Conservation (phyloP, 345 rosid genomes). For the Pseudoturritis turrita region DNA sequence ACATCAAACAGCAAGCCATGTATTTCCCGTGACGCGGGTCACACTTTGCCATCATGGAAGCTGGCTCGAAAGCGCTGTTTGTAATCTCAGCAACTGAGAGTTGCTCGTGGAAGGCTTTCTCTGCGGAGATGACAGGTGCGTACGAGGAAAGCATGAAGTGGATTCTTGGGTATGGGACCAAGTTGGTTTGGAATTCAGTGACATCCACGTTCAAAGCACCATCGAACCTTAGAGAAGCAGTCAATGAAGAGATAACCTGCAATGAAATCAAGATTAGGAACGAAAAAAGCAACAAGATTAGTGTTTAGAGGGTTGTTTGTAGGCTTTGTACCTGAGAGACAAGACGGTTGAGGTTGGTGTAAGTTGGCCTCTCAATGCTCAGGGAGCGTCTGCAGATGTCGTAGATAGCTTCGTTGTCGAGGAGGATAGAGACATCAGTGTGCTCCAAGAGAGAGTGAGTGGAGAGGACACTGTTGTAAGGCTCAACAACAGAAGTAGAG, state of each 20-base stretch:
- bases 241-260: constrained; percentile 69
- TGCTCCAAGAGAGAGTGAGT: constrained; percentile 72
- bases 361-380: constrained; percentile 69
- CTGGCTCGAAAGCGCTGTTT: constrained; percentile 51
- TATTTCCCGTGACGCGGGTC: constrained; percentile 89
- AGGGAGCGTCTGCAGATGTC: constrained; percentile 78
- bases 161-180: constrained; percentile 81
- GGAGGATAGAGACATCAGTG: constrained; percentile 67
- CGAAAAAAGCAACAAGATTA: background rate
- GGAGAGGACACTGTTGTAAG: constrained; percentile 76
- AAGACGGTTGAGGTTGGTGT: constrained; percentile 72
- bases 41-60: constrained; percentile 64
- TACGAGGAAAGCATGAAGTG: constrained; percentile 86
- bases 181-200: constrained; percentile 73
- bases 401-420: constrained; percentile 45
- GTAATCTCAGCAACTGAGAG: constrained; percentile 67
- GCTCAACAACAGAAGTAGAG: constrained; percentile 72
- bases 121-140: constrained; percentile 72
- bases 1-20: constrained; percentile 84
- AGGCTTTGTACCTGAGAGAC: constrained; percentile 52
- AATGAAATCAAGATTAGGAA: background rate
- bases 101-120: constrained; percentile 53
- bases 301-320: background rate
- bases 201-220: constrained; percentile 81
- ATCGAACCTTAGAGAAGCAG: constrained; percentile 77